Conservation (phyloP, 306 rosid genomes). For the Glycyrrhiza uralensis region DNA sequence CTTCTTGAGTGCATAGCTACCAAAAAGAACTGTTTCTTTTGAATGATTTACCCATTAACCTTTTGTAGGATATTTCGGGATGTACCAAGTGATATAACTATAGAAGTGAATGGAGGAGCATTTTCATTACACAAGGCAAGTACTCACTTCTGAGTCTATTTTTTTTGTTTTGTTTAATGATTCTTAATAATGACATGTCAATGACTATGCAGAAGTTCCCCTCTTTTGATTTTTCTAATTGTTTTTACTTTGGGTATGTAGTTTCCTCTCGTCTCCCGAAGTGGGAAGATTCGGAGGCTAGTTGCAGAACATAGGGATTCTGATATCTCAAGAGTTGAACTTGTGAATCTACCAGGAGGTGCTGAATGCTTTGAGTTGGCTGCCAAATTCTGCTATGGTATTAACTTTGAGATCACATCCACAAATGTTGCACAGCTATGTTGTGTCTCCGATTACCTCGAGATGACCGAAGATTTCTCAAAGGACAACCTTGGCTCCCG, state of each 20-base stretch:
- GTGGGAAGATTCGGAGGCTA: conserved; percentile 83
- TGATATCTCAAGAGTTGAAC: conserved; percentile 89
- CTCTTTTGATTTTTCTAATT: conserved; percentile 16
- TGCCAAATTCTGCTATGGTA: conserved; percentile 94
- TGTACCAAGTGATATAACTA: conserved; percentile 91
- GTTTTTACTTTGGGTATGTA: conserved; percentile 36
- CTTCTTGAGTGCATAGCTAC: background rate
- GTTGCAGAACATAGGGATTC: conserved; percentile 95
- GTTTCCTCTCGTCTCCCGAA: conserved; percentile 98
- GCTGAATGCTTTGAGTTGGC: conserved; percentile 90
- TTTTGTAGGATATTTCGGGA: conserved; percentile 92
- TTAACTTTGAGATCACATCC: conserved; percentile 90
- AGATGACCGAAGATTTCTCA: conserved; percentile 92
- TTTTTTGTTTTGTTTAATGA: too few species aligned
- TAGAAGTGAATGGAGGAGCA: conserved; percentile 73
- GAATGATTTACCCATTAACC: conserved; percentile 26
- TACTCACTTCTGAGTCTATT: conserved; percentile 2
- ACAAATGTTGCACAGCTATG: conserved; percentile 84
- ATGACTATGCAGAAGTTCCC: background rate
- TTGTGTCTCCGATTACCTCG: conserved; percentile 84
- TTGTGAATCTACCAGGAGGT: conserved; percentile 87
- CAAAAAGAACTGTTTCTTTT: background rate
- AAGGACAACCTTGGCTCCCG: conserved; percentile 87
- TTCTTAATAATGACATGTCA: background rate
- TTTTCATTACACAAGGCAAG: conserved; percentile 87